phyloP scores from a whole-genome alignment of 2,329 filamentous ascomycete genomes.

The Xylariaceae sp. region DNA sequence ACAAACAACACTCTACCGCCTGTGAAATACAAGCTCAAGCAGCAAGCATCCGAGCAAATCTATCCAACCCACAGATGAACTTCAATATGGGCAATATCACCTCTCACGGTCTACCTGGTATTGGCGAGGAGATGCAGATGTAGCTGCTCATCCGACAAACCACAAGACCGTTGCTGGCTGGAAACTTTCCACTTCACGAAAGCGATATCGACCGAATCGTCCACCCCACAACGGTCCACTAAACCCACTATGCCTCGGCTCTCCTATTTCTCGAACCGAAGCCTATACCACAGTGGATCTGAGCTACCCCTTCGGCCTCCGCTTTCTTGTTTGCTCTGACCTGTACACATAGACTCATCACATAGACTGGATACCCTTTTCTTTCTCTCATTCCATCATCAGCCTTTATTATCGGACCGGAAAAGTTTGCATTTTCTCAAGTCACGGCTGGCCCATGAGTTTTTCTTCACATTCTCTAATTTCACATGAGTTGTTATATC shows the following conservation, averaged over 20 bases:
- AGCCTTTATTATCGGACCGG: conserved; percentile 23
- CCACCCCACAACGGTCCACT: not conserved
- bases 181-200: conserved; percentile 10
- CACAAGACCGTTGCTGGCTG: conserved; percentile 2
- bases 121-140: conserved; percentile 49
- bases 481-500: too few species aligned
- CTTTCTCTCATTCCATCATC: conserved; percentile 18
- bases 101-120: conserved; percentile 46
- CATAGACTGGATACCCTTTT: conserved; percentile 33
- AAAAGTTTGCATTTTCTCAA: conserved; percentile 28
- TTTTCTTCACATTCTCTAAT: too few species aligned
- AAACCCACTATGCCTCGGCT: too few species aligned
- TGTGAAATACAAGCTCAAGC: conserved; percentile 77
- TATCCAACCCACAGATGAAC: conserved; percentile 29
- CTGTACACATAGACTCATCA: conserved; percentile 26
- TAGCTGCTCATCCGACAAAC: conserved; percentile 14
- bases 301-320: conserved; percentile 1
- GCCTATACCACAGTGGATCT: conserved; percentile 1
- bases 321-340: conserved; percentile 17
- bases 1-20: conserved; percentile 78
- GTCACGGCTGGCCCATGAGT: too few species aligned
- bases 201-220: not conserved
- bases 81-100: conserved; percentile 28
- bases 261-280: too few species aligned
- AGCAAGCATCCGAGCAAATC: conserved; percentile 38